Evolutionary conservation across 164 flowering plant species (phyloP), one percentile per base, ranked within the genome.

Genomic region (Cinnamomum micranthum): DNA sequence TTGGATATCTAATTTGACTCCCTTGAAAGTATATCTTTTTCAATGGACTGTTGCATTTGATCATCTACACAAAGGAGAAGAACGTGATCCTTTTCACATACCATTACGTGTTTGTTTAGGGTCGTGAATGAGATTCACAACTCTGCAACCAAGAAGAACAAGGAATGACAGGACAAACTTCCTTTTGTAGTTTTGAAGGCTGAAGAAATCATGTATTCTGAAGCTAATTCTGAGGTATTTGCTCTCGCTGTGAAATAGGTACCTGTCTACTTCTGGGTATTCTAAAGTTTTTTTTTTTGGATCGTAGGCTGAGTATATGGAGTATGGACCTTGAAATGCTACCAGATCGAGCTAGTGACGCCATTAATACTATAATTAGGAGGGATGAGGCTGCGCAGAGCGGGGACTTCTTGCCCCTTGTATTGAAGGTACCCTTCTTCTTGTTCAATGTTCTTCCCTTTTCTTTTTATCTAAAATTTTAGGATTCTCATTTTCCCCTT

Each of bases 161-260:
- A 79, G 75, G 99, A 95, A 83, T 95, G 97, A 94, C 96, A 87
- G 74, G 95, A 88, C 76, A 95, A 95, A 80, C 86, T 95, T 7
- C 99, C 97, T 59, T 50, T 86, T 72, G 97, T 95, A 51, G 97
- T 95, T 20, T 77, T 93, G 71, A 95, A 86, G 87, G 95, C 97
- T 17, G 99, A 95, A 80, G 97, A 95, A 78, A 92, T 95, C 75
- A 88, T 95, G 90, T 93, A 93, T 77, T 95, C 98, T 75, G 92
- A 95, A 80, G 99, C 98, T 75, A 95, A 92, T 86, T 89, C 99
- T 25, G 97, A 95, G 97, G 99, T 95, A 35, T 59, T 23, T 11
- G 64, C 69, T 17, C n/a, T 27, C 11, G 4, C 19, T 68, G 14
- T 58, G 65, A 17, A 31, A 52, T 27, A 10, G 50, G 22, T 71